phyloP scores from a whole-genome alignment of 345 rosid genomes.

The Rhodomyrtus tomentosa region DNA sequence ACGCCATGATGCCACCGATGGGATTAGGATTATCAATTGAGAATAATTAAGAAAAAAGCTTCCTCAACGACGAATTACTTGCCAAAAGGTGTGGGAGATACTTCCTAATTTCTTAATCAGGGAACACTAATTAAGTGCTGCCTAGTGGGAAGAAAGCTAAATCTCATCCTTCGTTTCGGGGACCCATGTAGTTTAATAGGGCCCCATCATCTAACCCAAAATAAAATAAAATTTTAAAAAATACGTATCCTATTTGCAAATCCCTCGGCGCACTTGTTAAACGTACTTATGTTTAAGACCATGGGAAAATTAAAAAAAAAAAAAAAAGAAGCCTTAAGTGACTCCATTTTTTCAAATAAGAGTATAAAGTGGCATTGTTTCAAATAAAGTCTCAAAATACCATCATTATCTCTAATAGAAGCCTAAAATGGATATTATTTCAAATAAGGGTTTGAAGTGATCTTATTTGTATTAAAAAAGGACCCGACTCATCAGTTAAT shows the following conservation, averaged over 20 bases:
- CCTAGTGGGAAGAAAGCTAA: background rate
- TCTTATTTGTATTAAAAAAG: too few relatives aligned
- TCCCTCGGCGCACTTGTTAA: background rate
- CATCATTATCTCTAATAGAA: too few relatives aligned
- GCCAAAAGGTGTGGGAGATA: background rate
- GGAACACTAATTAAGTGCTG: background rate
- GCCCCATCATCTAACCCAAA: background rate
- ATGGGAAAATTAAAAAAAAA: too few relatives aligned
- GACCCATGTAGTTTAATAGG: background rate
- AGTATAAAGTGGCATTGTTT: too few relatives aligned
- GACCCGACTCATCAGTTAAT: too few relatives aligned
- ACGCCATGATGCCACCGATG: background rate
- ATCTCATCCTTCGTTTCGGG: background rate
- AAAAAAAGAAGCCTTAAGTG: too few relatives aligned
- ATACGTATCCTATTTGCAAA: background rate
- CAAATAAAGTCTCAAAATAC: too few relatives aligned
- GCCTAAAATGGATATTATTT: too few relatives aligned
- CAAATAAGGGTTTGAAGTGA: too few relatives aligned
- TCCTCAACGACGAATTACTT: background rate
- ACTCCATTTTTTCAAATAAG: too few relatives aligned
- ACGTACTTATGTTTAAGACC: background rate
- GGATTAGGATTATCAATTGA: background rate
- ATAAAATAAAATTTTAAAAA: background rate
- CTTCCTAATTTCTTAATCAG: background rate
- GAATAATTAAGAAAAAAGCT: background rate